A percentile compares a stretch with the other conserved stretches of the same genome.
These are phyloP conservation scores for Coemansia sp. DNA, from an alignment of 192 early-diverging fungal species.

Conservation along the genomic window DNA sequence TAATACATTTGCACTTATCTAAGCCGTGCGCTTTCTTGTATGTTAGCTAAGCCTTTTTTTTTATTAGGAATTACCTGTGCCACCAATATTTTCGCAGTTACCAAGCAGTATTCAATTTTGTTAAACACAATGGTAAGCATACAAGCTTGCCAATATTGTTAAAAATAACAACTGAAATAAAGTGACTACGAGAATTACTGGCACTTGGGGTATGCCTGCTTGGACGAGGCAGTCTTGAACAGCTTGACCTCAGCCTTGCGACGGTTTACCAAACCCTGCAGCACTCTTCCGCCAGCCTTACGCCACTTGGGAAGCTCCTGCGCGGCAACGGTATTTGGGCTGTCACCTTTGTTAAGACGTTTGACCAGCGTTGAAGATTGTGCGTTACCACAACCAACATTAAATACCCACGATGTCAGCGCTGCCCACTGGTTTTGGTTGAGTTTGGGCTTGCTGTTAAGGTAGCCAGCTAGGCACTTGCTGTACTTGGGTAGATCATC, in stretches of 20 bases:
- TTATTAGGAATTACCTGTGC: too few relatives aligned
- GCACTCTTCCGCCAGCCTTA: constrained; percentile 24
- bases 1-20: too few relatives aligned
- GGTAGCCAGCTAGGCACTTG: constrained; percentile 23
- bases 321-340: constrained; percentile 23
- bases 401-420: constrained; percentile 43
- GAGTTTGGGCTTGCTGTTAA: constrained; percentile 20
- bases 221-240: constrained; percentile 18
- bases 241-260: constrained; percentile 38
- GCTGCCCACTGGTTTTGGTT: constrained; percentile 49
- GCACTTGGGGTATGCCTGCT: constrained; percentile 30
- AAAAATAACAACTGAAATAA: neutral
- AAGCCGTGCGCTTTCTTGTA: too few relatives aligned
- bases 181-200: neutral
- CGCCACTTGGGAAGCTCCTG: constrained; percentile 52
- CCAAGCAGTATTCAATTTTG: too few relatives aligned
- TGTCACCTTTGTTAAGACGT: constrained; percentile 36
- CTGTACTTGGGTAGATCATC: constrained; percentile 29
- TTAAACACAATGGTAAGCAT: neutral
- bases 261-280: constrained; percentile 31
- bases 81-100: too few relatives aligned
- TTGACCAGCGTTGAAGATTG: constrained; percentile 33
- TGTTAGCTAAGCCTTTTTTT: too few relatives aligned
- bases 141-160: neutral
- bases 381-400: constrained; percentile 35